Evolutionary conservation across 176 grass and related monocot species (phyloP).

Genomic region (Ensete ventricosum): DNA sequence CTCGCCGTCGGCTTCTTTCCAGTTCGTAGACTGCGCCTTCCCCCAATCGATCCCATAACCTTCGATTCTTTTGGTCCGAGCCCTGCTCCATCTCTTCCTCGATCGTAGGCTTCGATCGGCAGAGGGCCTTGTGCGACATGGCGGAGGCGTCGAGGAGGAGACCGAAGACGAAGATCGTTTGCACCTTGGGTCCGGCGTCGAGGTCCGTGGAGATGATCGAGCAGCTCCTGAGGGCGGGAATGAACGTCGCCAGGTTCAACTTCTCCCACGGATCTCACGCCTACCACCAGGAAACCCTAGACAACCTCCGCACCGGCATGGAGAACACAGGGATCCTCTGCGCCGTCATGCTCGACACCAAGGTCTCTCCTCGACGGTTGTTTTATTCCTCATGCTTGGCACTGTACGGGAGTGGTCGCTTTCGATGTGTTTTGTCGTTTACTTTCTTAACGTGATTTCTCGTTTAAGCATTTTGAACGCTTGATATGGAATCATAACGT

Average conservation of each 20-base stretch:
- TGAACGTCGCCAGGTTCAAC: constrained; percentile 88
- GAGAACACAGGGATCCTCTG: constrained; percentile 64
- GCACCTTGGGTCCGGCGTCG: constrained; percentile 74
- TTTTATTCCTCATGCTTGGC: not conserved
- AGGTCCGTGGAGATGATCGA: constrained; percentile 82
- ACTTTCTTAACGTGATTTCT: not conserved
- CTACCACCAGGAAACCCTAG: constrained; percentile 82
- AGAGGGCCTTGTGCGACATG: not conserved
- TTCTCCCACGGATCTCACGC: constrained; percentile 87
- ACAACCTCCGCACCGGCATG: constrained; percentile 69
- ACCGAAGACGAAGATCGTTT: constrained; percentile 85
- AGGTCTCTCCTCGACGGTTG: constrained; percentile 20
- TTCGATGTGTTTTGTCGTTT: too few species aligned
- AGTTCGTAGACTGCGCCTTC: not conserved
- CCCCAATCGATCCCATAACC: not conserved
- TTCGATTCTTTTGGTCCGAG: not conserved
- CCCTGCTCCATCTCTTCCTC: not conserved
- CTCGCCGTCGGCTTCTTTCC: not conserved
- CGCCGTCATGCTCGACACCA: constrained; percentile 92
- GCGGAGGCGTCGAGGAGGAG: not conserved
- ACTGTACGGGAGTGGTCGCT: too few species aligned
- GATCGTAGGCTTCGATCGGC: not conserved
- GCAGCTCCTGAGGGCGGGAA: constrained; percentile 63
- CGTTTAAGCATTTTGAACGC: not conserved
- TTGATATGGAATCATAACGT: not conserved